Evolutionary conservation across 1,284 basidiomycete species (phyloP).

Genomic region (Coniophora puteana): DNA sequence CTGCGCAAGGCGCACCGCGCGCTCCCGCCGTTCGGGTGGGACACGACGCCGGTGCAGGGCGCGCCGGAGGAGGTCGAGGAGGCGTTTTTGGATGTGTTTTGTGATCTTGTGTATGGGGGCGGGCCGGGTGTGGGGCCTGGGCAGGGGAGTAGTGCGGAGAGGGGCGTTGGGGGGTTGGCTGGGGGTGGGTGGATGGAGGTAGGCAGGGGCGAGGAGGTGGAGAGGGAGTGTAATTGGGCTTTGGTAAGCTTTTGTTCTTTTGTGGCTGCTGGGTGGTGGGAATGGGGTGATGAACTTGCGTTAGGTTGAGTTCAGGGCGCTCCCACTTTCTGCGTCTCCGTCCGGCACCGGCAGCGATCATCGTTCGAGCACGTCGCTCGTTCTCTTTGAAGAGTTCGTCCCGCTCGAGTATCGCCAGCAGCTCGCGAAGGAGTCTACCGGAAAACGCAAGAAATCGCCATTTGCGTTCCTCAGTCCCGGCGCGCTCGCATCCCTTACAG

Average conservation of each 20-base stretch:
- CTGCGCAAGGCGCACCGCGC: constrained; percentile 81
- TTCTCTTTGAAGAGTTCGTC: constrained; percentile 87
- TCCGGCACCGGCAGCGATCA: constrained; percentile 36
- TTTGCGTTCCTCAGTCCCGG: constrained; percentile 42
- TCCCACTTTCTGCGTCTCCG: constrained; percentile 33
- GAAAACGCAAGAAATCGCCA: constrained; percentile 43
- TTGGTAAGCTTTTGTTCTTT: constrained; percentile 52
- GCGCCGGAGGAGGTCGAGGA: constrained; percentile 79
- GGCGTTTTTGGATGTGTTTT: constrained; percentile 84
- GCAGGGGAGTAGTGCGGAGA: constrained; percentile 71
- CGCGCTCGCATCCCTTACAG: not conserved
- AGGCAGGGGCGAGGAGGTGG: constrained; percentile 68
- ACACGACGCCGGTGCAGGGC: constrained; percentile 75
- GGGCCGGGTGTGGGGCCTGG: constrained; percentile 75
- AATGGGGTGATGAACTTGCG: constrained; percentile 11
- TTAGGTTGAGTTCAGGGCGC: constrained; percentile 82
- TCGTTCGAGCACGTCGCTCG: constrained; percentile 52
- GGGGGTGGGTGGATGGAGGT: constrained; percentile 78
- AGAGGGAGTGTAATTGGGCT: constrained; percentile 89
- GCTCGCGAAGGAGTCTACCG: constrained; percentile 46
- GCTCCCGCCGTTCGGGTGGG: constrained; percentile 80
- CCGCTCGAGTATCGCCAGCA: constrained; percentile 82
- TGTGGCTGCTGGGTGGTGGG: not conserved
- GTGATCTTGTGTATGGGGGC: constrained; percentile 78
- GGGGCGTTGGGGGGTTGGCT: constrained; percentile 76